Evolutionary conservation across 2,329 filamentous ascomycete species (phyloP), one percentile per base, ranked within the genome.

Genomic region (Chaetomium sp.): DNA sequence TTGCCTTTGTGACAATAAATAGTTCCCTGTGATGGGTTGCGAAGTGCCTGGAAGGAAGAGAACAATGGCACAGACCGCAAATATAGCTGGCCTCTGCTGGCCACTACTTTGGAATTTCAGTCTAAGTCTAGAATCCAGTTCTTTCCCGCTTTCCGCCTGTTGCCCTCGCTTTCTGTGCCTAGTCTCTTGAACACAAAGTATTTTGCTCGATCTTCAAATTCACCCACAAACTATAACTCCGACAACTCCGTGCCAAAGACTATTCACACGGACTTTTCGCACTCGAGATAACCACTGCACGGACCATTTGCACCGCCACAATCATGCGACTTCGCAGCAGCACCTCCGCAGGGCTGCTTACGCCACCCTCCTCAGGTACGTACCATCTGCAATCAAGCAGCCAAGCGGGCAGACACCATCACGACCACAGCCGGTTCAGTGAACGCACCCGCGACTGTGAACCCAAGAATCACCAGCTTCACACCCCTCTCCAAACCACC

Each of bases 341-440:
- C 53, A 25, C 45, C 9, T 9, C 13, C 10, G 58, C 29, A 1
- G 54, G 47, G 16, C 58, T 49, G 16, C 8, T 27, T 12, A 25
- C 59, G 59, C 64, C 64, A 56, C 55, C 56, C 16, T 13, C 56
- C 16, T 13, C 38, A 56, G 64, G 64, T 65, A 62, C 21, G 60
- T 65, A 45, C 64, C 64, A 65, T 59, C 47, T 33, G 12, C 38
- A 51, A 31, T 58, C 45, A 25, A 29, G n/a, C n/a, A n/a, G n/a
- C 6, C 27, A 29, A 51, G 31, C 49, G 12, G 38, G 13, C 38
- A 25, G 45, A 13, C 27, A 5, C 38, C 38, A n/a, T 27, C 23
- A 19, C 38, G 47, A 19, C 38, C 38, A 16, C 38, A 42, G 1
- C 16, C 31, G 23, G 23, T 7, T 21, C n/a, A 12, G 33, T 13